Base-by-base conservation (phyloP, 495 filamentous ascomycete genomes). In the Astrothelium macrocarpum region DNA sequence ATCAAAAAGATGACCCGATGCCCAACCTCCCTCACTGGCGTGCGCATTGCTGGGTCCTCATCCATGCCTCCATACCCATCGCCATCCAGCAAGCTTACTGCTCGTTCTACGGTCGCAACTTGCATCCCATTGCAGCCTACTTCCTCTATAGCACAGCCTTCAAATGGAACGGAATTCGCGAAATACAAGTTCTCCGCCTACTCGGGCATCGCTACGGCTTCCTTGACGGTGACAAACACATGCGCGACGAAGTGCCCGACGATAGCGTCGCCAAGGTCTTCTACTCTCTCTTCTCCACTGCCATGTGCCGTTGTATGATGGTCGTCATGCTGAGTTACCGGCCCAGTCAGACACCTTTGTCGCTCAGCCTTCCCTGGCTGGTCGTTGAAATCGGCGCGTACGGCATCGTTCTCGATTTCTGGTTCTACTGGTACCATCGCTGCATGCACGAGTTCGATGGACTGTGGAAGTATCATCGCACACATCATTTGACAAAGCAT, bases 401-500 rank as follows among this genome's bases (percentile, higher is more conserved):
- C 23, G 32, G 28, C 16, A 45, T 62, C 23, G 39, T 62, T 7
- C 39, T 62, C 18, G 60, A 62, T 20, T 62, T 62, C 60, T 62
- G 60, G 60, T 62, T 62, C 39, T 62, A 62, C 39, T 62, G 60
- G 60, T 62, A 62, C 23, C 60, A 62, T 42, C 60, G 60, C 32
- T 62, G 16, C 3, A 62, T 62, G 60, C 60, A 62, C 32, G 60
- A 62, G 32, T 53, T 62, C 23, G 60, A 62, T 53, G 39, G 60
- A 16, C 32, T 62, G 28, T 62, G 60, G 60, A 62, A 62, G 60
- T 62, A 62, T 26, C 60, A 62, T 42, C 31, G 39, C 32, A 42
- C 31, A 12, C 60, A 62, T 42, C 60, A 62, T 25, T 32, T 62
- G 14, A 62, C 60, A 11, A 62, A 62, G 23, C 60, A 62, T 25